phyloP scores from a whole-genome alignment of 805 yeast species.

The Kodamaea jinghongensis region DNA sequence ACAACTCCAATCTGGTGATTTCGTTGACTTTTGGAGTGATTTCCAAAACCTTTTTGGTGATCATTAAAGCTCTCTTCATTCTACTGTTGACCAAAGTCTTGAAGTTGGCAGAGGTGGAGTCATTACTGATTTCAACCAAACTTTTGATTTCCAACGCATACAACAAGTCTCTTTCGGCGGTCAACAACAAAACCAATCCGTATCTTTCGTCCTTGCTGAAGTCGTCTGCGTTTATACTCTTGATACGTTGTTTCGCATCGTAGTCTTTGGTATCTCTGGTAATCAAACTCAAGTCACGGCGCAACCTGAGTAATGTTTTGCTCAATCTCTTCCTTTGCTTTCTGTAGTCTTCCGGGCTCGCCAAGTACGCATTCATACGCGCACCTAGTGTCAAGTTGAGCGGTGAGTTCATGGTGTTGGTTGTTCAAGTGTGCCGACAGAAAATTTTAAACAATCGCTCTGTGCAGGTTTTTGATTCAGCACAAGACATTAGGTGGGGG shows the following conservation, averaged over 20 bases:
- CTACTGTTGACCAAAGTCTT: slow-evolving; percentile 52
- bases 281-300: slow-evolving; percentile 60
- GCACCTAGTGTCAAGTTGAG: slow-evolving; percentile 48
- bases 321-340: slow-evolving; percentile 65
- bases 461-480: too few relatives aligned
- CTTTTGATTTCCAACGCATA: slow-evolving; percentile 63
- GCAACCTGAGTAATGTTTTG: slow-evolving; percentile 58
- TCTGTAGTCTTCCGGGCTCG: slow-evolving; percentile 65
- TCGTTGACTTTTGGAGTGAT: slow-evolving; percentile 38
- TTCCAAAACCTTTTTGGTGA: slow-evolving; percentile 41
- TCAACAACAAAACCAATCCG: slow-evolving; percentile 59
- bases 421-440: slow-evolving; percentile 1
- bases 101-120: slow-evolving; percentile 40
- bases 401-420: slow-evolving; percentile 42
- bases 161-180: slow-evolving; percentile 76
- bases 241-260: slow-evolving; percentile 44
- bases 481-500: too few relatives aligned
- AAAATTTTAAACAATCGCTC: background rate
- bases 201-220: slow-evolving; percentile 49
- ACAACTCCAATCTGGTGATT: slow-evolving; percentile 27
- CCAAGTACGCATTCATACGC: slow-evolving; percentile 61
- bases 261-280: slow-evolving; percentile 68
- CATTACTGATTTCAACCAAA: slow-evolving; percentile 51
- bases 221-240: slow-evolving; percentile 46
- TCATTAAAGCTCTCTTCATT: slow-evolving; percentile 58